Evolutionary conservation across 225 moss, liverwort and hornwort species (phyloP).

Genomic region (Marchantia paleacea): DNA sequence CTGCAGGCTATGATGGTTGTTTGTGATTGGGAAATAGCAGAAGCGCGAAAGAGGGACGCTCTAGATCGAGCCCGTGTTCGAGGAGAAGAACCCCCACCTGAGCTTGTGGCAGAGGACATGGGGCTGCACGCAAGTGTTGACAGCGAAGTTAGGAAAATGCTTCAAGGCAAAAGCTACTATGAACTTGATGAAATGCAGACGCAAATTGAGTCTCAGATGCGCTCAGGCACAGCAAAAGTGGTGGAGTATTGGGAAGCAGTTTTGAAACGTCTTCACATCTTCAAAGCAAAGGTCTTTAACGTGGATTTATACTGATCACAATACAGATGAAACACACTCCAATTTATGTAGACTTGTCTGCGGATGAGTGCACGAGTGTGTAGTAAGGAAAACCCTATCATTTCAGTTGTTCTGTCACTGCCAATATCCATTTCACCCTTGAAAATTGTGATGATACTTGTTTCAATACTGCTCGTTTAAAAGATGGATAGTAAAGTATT

Average conservation of each 20-base stretch:
- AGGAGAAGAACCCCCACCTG: slow-evolving; percentile 79
- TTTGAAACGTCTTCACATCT: slow-evolving; percentile 79
- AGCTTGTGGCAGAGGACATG: slow-evolving; percentile 78
- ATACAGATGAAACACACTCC: neutral
- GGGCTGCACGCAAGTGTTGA: slow-evolving; percentile 88
- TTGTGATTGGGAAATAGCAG: slow-evolving; percentile 87
- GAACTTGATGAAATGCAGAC: slow-evolving; percentile 75
- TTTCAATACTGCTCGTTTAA: neutral
- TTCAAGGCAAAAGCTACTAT: slow-evolving; percentile 57
- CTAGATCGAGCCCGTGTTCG: slow-evolving; percentile 78
- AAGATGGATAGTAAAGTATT: neutral
- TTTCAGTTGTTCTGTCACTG: neutral
- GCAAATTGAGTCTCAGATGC: slow-evolving; percentile 75
- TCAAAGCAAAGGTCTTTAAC: slow-evolving; percentile 65
- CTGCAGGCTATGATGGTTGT: slow-evolving; percentile 89
- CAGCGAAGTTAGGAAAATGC: slow-evolving; percentile 68
- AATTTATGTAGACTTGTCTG: neutral
- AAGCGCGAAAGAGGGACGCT: slow-evolving; percentile 73
- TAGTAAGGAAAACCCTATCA: neutral
- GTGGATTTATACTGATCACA: neutral
- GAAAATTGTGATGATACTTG: neutral
- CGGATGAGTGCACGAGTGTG: neutral
- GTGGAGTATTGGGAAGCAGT: slow-evolving; percentile 99
- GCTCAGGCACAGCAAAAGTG: slow-evolving; percentile 77
- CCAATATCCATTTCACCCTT: neutral